Evolutionary conservation across 2,329 filamentous ascomycete genomes (phyloP).

Genomic region (Exophiala calicioides): DNA sequence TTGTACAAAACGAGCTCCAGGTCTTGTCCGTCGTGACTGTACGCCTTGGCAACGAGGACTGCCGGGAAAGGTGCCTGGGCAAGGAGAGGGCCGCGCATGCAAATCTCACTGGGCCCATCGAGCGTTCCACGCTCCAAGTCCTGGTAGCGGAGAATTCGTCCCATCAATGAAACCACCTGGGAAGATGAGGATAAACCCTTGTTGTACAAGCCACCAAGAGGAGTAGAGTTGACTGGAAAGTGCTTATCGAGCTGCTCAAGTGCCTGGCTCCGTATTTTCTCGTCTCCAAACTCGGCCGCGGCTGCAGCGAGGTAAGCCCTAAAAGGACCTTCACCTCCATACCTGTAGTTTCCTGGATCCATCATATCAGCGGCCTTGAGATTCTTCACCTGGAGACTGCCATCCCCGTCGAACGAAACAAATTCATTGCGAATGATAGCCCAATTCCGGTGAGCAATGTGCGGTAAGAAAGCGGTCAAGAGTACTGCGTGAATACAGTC

Average conservation of each 20-base stretch:
- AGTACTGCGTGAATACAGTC: no score
- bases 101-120: slow-evolving; percentile 10
- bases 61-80: slow-evolving; percentile 17
- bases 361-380: no score
- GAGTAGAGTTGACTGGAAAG: slow-evolving; percentile 17
- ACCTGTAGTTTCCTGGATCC: slow-evolving; percentile 26
- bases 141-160: slow-evolving; percentile 13
- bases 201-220: slow-evolving; percentile 17
- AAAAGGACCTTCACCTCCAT: slow-evolving; percentile 20
- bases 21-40: slow-evolving; percentile 13
- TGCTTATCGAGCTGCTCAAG: slow-evolving; percentile 23
- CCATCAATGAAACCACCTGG: slow-evolving; percentile 10
- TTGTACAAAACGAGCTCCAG: slow-evolving; percentile 21
- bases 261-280: slow-evolving; percentile 11
- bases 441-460: no score
- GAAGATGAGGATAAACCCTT: slow-evolving; percentile 15
- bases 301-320: slow-evolving; percentile 14
- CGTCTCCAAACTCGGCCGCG: slow-evolving; percentile 24
- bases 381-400: no score
- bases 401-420: no score
- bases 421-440: no score
- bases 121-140: slow-evolving; percentile 18
- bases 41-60: slow-evolving; percentile 21
- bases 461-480: no score
- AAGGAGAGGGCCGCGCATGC: slow-evolving; percentile 13